Percentiles rank a stretch among this genome's conserved stretches.
Conservation (phyloP, 495 filamentous ascomycete species). For the Trichoderma gamsii region DNA sequence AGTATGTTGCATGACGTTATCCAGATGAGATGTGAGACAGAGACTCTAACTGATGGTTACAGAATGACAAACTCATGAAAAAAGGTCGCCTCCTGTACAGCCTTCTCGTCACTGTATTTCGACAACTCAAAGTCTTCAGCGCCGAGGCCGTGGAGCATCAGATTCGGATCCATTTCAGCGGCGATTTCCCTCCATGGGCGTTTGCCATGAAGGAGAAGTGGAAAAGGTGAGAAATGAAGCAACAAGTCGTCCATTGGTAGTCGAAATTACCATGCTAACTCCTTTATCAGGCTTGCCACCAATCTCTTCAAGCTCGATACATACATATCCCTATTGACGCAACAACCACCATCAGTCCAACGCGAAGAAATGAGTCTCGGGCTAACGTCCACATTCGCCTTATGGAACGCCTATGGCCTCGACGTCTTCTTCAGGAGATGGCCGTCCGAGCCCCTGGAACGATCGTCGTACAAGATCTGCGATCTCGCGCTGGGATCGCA, state of each 20-base stretch:
- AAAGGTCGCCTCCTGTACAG: background rate
- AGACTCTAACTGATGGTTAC: background rate
- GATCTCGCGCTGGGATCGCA: constrained; percentile 16
- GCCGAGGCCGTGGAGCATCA: constrained; percentile 9
- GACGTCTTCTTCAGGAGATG: constrained; percentile 19
- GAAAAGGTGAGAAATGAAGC: background rate
- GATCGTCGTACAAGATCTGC: constrained; percentile 17
- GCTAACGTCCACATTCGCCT: constrained; percentile 19
- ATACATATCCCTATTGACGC: constrained; percentile 22
- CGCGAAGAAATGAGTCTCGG: constrained; percentile 23
- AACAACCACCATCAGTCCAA: constrained; percentile 20
- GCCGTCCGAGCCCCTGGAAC: constrained; percentile 19
- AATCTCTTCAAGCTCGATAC: constrained; percentile 26
- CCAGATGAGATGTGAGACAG: background rate
- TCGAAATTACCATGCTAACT: background rate
- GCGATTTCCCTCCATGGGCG: constrained; percentile 10
- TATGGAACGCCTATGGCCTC: constrained; percentile 22
- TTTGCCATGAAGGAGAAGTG: constrained; percentile 5
- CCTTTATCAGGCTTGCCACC: constrained; percentile 20
- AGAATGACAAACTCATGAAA: background rate
- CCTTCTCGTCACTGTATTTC: constrained; percentile 10
- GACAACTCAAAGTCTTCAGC: constrained; percentile 5
- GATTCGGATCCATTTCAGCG: background rate
- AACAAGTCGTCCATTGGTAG: background rate
- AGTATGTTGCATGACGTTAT: background rate